phyloP scores from a whole-genome alignment of 192 early-diverging fungal species.

The Coemansia sp. region DNA sequence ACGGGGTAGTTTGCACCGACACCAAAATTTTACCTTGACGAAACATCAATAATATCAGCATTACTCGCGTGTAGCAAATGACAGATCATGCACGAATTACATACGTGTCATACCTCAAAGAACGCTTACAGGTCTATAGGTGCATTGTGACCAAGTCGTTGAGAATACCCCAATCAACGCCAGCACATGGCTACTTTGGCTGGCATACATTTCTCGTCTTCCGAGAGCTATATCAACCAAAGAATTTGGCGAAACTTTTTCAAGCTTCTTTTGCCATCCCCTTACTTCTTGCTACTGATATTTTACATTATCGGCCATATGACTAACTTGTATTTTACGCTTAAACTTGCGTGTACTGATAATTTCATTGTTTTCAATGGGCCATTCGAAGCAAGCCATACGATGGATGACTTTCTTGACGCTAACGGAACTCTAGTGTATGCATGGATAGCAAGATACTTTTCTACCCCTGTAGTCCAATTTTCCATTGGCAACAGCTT shows the following conservation, averaged over 20 bases:
- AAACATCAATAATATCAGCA: neutral
- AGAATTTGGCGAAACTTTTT: neutral
- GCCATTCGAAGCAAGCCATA: neutral
- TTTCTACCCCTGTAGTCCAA: neutral
- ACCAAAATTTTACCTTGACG: neutral
- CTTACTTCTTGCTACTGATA: neutral
- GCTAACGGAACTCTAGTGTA: neutral
- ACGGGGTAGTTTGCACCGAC: neutral
- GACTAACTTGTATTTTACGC: neutral
- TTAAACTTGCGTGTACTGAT: neutral
- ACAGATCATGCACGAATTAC: neutral
- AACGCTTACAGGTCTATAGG: neutral
- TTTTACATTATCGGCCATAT: neutral
- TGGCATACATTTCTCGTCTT: neutral
- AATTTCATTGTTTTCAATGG: neutral
- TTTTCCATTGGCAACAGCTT: neutral
- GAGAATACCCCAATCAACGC: neutral
- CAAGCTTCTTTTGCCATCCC: neutral
- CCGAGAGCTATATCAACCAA: neutral
- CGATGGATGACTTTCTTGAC: neutral
- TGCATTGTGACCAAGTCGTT: neutral
- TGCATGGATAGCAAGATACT: neutral
- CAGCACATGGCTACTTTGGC: neutral
- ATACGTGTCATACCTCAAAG: neutral
- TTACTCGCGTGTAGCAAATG: neutral